These are phyloP conservation scores for Claviceps sp. DNA, from an alignment of 2,329 filamentous ascomycete genomes.

Conservation along the genomic window DNA sequence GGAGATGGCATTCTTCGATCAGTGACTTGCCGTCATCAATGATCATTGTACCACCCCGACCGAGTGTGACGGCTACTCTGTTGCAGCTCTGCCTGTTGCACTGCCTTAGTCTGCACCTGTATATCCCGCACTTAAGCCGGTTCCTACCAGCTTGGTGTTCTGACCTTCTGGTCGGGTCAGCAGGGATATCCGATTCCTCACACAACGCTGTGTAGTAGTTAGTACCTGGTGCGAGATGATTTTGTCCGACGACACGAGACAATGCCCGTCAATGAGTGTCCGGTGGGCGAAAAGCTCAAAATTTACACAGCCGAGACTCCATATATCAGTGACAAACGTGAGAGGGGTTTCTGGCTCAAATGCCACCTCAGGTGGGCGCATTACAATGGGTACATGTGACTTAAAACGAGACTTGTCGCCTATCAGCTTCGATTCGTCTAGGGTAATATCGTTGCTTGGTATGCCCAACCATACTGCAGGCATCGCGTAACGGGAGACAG, in stretches of 20 bases:
- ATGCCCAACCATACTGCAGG: background rate
- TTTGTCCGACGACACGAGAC: background rate
- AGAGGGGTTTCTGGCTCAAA: background rate
- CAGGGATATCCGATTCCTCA: no score
- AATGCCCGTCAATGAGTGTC: background rate
- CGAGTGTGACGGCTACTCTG: background rate
- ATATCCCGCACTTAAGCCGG: no score
- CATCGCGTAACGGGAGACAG: slow-evolving; percentile 3
- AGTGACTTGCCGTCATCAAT: slow-evolving; percentile 6
- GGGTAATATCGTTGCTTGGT: background rate
- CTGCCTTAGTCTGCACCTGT: no score
- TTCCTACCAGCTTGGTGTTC: no score
- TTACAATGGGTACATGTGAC: background rate
- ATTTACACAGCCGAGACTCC: background rate
- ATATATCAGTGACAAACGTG: background rate
- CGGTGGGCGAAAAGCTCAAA: background rate
- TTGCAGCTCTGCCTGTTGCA: no score
- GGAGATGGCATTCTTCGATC: slow-evolving; percentile 7
- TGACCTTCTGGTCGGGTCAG: no score
- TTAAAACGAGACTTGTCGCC: background rate
- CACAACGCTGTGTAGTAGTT: background rate
- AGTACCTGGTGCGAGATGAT: background rate
- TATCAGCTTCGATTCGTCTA: background rate
- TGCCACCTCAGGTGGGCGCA: background rate
- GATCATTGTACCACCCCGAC: slow-evolving; percentile 10